A percentile compares a stretch with the other conserved stretches of the same genome.
Evolutionary conservation across 768 basidiomycete species (phyloP).

Genomic region (Multifurca ochricompacta): DNA sequence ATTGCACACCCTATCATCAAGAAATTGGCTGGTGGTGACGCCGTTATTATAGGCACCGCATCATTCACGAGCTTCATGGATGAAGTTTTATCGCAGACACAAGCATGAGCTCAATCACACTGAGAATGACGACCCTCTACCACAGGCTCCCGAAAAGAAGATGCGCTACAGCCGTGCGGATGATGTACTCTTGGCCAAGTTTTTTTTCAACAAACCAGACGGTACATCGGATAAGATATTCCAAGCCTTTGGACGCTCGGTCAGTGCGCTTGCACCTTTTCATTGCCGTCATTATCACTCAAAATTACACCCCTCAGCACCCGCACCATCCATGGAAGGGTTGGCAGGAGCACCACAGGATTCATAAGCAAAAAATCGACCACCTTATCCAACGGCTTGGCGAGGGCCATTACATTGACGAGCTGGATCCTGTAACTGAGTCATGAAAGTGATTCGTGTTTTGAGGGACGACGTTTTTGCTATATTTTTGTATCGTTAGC

Average conservation of each 20-base stretch:
- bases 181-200: conserved; percentile 70
- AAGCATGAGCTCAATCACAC: conserved; percentile 71
- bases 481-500: conserved; percentile 14
- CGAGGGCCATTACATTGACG: conserved; percentile 49
- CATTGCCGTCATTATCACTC: background rate
- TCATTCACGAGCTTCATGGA: conserved; percentile 88
- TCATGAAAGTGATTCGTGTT: too few relatives aligned
- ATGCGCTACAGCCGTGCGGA: conserved; percentile 78
- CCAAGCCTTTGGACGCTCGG: conserved; percentile 67
- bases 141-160: conserved; percentile 77
- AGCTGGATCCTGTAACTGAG: conserved; percentile 15
- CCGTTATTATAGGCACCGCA: conserved; percentile 67
- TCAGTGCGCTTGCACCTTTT: conserved; percentile 29
- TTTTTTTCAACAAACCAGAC: conserved; percentile 63
- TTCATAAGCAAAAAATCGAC: conserved; percentile 82
- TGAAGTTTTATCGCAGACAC: conserved; percentile 88
- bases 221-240: conserved; percentile 82
- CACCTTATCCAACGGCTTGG: conserved; percentile 58
- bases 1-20: conserved; percentile 18
- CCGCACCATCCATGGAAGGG: conserved; percentile 92
- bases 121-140: conserved; percentile 62
- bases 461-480: background rate
- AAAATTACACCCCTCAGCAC: conserved; percentile 41
- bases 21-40: background rate
- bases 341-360: conserved; percentile 88